Evolutionary conservation across 164 flowering plant genomes (phyloP), one percentile per base, ranked within the genome.

Genomic region (Kalanchoe fedtschenkoi): DNA sequence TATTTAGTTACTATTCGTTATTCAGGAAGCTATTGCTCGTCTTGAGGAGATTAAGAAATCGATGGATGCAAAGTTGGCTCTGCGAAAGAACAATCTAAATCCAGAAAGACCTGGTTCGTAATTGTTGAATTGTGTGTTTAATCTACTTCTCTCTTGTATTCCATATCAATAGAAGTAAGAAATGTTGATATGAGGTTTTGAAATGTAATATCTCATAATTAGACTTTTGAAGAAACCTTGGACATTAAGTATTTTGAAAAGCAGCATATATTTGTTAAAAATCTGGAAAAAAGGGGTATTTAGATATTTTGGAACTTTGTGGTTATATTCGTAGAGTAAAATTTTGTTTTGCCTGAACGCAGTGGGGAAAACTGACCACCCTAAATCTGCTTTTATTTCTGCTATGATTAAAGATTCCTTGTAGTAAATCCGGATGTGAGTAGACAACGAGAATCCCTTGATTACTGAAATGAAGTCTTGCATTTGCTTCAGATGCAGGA

Each of bases 21-120:
- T 75, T 61, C 78, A 92, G 98, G 96, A 86, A 76, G 76, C 78
- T 65, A 80, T 66, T 70, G 86, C 95, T 71, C 91, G 91, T 38
- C 75, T 74, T 19, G 96, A 86, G 72, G 97, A 93, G 72, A 74
- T 83, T 47, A 93, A 83, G 72, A 93, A 86, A 57, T 83, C 95
- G 34, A 62, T 88, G 61, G 97, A 86, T 65, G 86, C 89, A 21
- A 90, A 90, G 65, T 70, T 93, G 75, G 81, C 83, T 70, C 80
- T 93, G 55, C 88, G 95, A 15, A 88, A 76, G 62, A 80, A 75
- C 75, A 93, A 93, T 67, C 64, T 86, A 78, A 90, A 80, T 60
- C 98, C 97, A 55, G 97, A 88, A 62, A 81, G 97, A 63, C 97
- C 98, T 61, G 98, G 96, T 85, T 37, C 58, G 83, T 74, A 46